Evolutionary conservation across 495 filamentous ascomycete genomes (phyloP).

Genomic region (Podospora pseudopauciseta): DNA sequence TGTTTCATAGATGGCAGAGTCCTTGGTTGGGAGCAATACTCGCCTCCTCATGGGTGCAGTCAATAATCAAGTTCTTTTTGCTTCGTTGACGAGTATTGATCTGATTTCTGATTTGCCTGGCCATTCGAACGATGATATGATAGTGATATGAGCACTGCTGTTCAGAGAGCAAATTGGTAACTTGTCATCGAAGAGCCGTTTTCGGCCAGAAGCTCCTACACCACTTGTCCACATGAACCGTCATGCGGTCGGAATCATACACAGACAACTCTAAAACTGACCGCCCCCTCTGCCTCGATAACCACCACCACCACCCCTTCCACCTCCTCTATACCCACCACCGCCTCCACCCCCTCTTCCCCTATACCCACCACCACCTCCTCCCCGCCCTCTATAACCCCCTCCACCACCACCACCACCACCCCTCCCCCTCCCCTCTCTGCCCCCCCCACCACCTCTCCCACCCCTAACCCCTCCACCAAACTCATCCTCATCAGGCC

Average conservation of each 20-base stretch:
- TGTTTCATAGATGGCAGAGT: too few relatives aligned
- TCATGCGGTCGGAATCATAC: neutral
- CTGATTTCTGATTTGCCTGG: too few relatives aligned
- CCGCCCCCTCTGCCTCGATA: conserved; percentile 33
- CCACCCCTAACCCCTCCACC: neutral
- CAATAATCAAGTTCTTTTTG: too few relatives aligned
- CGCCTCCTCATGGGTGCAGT: too few relatives aligned
- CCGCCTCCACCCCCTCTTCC: neutral
- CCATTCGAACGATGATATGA: too few relatives aligned
- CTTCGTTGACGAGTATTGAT: too few relatives aligned
- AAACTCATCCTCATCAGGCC: conserved; percentile 34
- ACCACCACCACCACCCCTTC: conserved; percentile 38
- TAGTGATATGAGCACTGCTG: too few relatives aligned
- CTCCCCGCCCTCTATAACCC: conserved; percentile 29
- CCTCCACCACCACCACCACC: conserved; percentile 31
- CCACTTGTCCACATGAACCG: too few relatives aligned
- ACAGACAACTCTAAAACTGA: neutral
- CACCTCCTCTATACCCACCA: conserved; percentile 28
- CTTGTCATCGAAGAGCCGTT: too few relatives aligned
- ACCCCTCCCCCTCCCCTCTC: conserved; percentile 4
- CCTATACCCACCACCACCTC: neutral
- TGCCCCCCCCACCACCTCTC: conserved; percentile 27
- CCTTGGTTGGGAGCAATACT: too few relatives aligned
- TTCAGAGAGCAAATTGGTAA: too few relatives aligned
- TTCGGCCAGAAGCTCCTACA: too few relatives aligned